Evolutionary conservation across 768 basidiomycete genomes (phyloP).

Genomic region (Boletus subparvulus): DNA sequence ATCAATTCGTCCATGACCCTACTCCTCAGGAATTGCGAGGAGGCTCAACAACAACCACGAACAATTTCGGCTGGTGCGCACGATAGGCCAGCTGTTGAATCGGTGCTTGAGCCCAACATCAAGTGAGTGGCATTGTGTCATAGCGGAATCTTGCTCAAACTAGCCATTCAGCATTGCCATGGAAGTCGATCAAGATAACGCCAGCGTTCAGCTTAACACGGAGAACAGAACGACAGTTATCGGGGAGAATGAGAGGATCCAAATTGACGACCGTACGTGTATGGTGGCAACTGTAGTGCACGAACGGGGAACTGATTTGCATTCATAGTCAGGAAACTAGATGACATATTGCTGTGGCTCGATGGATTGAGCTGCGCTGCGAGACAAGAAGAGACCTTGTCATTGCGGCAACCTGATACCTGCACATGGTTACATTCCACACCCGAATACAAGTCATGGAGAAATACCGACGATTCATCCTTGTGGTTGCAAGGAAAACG

Average conservation of each 20-base stretch:
- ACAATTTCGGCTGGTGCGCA: not conserved
- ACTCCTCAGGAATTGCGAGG: conserved; percentile 7
- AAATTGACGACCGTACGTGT: not conserved
- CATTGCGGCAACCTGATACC: conserved; percentile 11
- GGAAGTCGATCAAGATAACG: not conserved
- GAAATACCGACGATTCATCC: not conserved
- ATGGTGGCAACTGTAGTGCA: not conserved
- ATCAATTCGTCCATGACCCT: not conserved
- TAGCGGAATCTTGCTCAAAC: not conserved
- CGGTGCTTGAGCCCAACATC: not conserved
- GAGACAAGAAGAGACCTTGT: conserved; percentile 11
- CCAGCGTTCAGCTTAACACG: not conserved
- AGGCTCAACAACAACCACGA: not conserved
- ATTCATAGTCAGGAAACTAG: conserved; percentile 4
- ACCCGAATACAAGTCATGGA: conserved; percentile 8
- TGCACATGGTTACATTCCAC: conserved; percentile 9
- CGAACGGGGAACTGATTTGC: not conserved
- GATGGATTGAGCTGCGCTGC: conserved; percentile 10
- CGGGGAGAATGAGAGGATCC: not conserved
- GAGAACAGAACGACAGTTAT: not conserved
- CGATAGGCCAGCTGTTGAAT: not conserved
- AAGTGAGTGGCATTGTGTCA: not conserved
- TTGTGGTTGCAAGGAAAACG: conserved; percentile 22
- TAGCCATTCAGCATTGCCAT: not conserved
- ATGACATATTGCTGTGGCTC: conserved; percentile 9